phyloP scores from a whole-genome alignment of 768 basidiomycete genomes.

The Clitopilus passeckerianus region DNA sequence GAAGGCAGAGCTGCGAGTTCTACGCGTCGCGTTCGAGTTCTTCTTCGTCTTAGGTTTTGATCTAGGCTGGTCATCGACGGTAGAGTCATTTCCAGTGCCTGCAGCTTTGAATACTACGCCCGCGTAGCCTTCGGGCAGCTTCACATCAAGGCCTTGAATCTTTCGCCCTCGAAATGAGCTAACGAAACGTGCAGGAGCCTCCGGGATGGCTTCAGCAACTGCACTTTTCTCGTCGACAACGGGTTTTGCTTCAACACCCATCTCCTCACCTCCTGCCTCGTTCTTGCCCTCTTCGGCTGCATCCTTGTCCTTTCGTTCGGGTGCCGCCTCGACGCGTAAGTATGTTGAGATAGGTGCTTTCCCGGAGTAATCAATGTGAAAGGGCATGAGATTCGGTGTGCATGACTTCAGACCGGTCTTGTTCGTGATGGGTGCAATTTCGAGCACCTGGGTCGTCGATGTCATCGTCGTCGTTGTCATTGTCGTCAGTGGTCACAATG shows the following conservation, averaged over 20 bases:
- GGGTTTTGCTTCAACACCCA: background rate
- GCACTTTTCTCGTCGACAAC: constrained; percentile 1
- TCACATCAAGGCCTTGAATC: constrained; percentile 60
- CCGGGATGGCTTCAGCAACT: constrained; percentile 16
- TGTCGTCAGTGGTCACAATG: constrained; percentile 1
- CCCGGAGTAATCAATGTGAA: constrained; percentile 68
- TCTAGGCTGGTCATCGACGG: background rate
- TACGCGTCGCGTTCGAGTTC: constrained; percentile 9
- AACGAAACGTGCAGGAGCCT: constrained; percentile 34
- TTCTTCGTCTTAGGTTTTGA: constrained; percentile 1
- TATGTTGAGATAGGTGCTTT: constrained; percentile 72
- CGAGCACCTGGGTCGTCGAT: background rate
- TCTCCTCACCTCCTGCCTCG: too few species aligned
- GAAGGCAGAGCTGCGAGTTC: constrained; percentile 21
- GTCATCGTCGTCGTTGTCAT: background rate
- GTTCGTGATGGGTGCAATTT: background rate
- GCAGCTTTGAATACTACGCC: constrained; percentile 55
- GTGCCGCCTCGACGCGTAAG: constrained; percentile 54
- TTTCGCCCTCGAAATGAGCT: constrained; percentile 76
- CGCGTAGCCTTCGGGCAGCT: constrained; percentile 60
- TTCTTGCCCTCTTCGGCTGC: background rate
- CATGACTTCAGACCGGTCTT: constrained; percentile 21
- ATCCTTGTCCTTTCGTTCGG: constrained; percentile 5
- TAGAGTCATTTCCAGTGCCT: constrained; percentile 3
- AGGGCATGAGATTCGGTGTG: constrained; percentile 76